Conservation (phyloP, 2,329 filamentous ascomycete genomes). For the Trichoderma koningiopsis region DNA sequence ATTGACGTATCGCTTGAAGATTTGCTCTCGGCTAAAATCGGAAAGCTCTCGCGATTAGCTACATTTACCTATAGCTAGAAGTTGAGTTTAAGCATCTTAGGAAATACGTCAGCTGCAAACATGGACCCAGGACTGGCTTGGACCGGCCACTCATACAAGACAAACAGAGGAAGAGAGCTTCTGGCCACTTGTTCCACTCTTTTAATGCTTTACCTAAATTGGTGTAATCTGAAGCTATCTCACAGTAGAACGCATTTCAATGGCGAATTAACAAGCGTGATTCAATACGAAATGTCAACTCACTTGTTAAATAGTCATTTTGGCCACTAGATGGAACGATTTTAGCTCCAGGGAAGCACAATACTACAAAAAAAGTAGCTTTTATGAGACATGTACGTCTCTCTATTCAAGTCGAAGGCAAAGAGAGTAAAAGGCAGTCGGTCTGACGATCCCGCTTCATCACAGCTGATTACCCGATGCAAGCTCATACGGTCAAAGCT, state of each 20-base stretch:
- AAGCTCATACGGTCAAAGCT: not conserved
- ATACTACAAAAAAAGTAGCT: not conserved
- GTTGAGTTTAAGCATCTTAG: not conserved
- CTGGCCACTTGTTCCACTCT: not conserved
- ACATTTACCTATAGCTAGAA: slow-evolving; percentile 42
- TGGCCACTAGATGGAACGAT: not conserved
- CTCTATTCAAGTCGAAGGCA: not conserved
- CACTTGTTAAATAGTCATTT: not conserved
- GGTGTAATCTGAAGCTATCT: not conserved
- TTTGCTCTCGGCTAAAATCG: slow-evolving; percentile 54
- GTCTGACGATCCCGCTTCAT: not conserved
- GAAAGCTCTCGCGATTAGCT: slow-evolving; percentile 56
- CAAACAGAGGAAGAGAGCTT: not conserved
- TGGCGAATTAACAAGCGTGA: too few relatives aligned
- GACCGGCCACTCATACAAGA: not conserved
- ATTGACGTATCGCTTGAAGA: too few relatives aligned
- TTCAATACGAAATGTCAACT: not conserved
- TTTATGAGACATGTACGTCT: too few relatives aligned
- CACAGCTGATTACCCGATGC: not conserved
- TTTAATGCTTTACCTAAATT: not conserved
- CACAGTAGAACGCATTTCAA: not conserved
- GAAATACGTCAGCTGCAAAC: not conserved
- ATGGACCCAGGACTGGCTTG: not conserved
- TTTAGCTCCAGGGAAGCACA: not conserved
- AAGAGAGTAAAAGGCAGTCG: not conserved